Conservation (phyloP, 371 early-diverging fungal species). For the Lichtheimia ornata region DNA sequence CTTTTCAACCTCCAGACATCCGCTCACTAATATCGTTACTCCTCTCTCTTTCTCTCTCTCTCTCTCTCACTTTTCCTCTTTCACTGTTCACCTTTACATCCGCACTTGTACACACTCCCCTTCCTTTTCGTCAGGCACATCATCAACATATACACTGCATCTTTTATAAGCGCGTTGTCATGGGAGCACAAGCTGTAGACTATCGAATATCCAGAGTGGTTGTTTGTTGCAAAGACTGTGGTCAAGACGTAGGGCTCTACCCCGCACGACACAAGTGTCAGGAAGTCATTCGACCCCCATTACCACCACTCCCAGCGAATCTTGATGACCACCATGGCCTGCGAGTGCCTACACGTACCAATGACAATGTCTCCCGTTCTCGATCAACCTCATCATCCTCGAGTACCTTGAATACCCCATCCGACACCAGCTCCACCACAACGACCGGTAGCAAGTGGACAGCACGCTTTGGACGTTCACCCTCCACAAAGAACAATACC, state of each 20-base stretch:
- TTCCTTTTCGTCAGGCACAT: neutral
- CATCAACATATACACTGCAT: neutral
- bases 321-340: constrained; percentile 13
- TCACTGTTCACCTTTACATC: neutral
- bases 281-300: constrained; percentile 43
- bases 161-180: constrained; percentile 6
- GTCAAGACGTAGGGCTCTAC: constrained; percentile 68
- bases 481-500: constrained; percentile 5
- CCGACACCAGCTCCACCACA: constrained; percentile 15
- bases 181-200: constrained; percentile 56
- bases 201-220: constrained; percentile 67
- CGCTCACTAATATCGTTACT: no score
- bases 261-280: constrained; percentile 69
- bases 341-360: constrained; percentile 15
- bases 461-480: constrained; percentile 16
- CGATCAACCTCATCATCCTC: constrained; percentile 20
- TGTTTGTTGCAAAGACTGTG: constrained; percentile 70
- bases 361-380: constrained; percentile 14
- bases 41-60: neutral
- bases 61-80: neutral
- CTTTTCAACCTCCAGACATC: no score
- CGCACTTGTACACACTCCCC: neutral
- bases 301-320: constrained; percentile 40
- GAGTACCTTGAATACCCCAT: constrained; percentile 8
- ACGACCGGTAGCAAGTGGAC: constrained; percentile 19